Evolutionary conservation across 139 green algal genomes (phyloP), one percentile per base, ranked within the genome.

Genomic region (Coelastrella sp.): DNA sequence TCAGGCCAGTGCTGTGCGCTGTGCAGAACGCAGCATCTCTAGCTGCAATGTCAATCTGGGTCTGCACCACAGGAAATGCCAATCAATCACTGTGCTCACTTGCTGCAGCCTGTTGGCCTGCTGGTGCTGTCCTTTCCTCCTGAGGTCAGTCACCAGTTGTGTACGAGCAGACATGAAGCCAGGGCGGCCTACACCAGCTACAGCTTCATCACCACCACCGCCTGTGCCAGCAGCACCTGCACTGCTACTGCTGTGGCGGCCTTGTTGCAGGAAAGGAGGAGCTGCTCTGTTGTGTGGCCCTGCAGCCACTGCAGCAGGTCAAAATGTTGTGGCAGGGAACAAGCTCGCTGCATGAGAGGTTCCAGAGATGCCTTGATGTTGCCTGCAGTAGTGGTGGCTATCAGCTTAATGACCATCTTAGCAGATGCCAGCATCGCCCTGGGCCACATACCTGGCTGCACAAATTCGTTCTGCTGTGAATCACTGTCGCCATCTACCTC

Each of bases 121-220:
- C 61, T 91, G 86, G 63, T 89, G 85, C 90, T 92, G 87, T 35
- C 85, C 88, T 58, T 96, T 95, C 83, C 84, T 84, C 8, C 82
- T 56, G 85, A 93, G 60, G 17, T 96, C 94, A 9, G 87, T 78
- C 35, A 87, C 76, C 7, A 93, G 84, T 82, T 94, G 90, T 11
- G 56, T 15, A 12, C 85, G 73, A 1, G 94, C 94, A 3, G 89
- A 93, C 35, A 90, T 92, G 87, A 96, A 96, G 19, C 78, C 87
- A 56, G 73, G 20, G 22, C 56, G 17, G 14, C 73, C 24, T 60
- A 3, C 19, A 10, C 49, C 85, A 78, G 56, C 70, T 27, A 9
- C 35, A 35, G 10, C 73, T 63, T 27, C 85, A 22, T 66, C 85
- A 60, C 10, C 57, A 60, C 17, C 84, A 61, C 60, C 59, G 22